Evolutionary conservation across 352 stramenopile species (phyloP), one percentile per base, ranked within the genome.

Genomic region (Phytophthora podocarpi): DNA sequence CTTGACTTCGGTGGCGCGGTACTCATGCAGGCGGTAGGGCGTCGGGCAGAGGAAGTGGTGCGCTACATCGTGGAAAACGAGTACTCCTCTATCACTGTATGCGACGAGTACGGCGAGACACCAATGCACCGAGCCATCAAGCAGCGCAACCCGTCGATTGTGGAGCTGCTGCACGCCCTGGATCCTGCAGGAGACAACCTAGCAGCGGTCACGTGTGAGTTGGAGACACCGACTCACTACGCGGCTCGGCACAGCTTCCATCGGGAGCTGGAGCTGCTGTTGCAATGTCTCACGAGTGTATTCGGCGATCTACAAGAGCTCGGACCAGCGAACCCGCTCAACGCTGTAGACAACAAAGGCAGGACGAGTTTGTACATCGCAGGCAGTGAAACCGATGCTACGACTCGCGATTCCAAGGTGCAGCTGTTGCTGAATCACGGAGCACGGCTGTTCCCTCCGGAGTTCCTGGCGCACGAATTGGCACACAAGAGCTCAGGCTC

Each of bases 51-150:
- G 2, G 41, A 42, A 1, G 27, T 67, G 10, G 37, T 67, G 6
- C 35, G 12, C 7, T 76, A 56, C 13, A 26, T 76, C 3, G 28
- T 76, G 4, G 53, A 76, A 8, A 62, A 67, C n/a, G 36, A 52
- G 23, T 73, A 76, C 16, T 30, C 53, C 1, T 36, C 27, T 11
- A 34, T 73, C 4, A 36, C 8, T 4, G 20, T 53, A 2, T 18
- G 20, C 3, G 62, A 72, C 21, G 27, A 9, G 0, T 12, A 32
- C 2, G 63, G 67, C 1, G 67, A 76, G 13, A 61, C 62, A 0
- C 24, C 52, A 3, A 32, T 76, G 36, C 67, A 76, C 13, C 41
- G 49, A 18, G 57, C 62, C 6, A 56, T 72, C 12, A n/a, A 47
- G 20, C 35, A 26, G 13, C 27, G 23, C 16, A 61, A 32, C 10